Conservation (phyloP, 352 stramenopile species). For the Phytophthora citricola region DNA sequence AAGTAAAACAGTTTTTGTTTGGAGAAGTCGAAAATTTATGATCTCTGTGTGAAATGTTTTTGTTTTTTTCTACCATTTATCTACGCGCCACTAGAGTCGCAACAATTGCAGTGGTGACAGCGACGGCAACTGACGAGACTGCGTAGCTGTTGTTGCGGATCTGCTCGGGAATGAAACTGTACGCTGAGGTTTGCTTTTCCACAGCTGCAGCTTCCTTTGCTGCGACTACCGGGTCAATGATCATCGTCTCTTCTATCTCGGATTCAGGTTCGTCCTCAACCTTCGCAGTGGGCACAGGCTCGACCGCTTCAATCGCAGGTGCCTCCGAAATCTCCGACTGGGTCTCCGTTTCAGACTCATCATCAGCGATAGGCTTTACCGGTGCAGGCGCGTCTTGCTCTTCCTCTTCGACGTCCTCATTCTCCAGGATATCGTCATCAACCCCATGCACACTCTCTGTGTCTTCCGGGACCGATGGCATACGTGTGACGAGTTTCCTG, state of each 20-base stretch:
- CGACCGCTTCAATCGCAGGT: slow-evolving; percentile 13
- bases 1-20: slow-evolving; percentile 3
- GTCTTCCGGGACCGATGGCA: slow-evolving; percentile 20
- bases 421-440: background rate
- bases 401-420: background rate
- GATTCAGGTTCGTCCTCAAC: slow-evolving; percentile 26
- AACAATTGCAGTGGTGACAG: slow-evolving; percentile 31
- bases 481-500: slow-evolving; percentile 12
- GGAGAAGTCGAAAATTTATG: background rate
- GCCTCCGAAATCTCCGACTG: slow-evolving; percentile 33
- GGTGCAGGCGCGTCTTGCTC: background rate
- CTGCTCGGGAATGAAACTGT: slow-evolving; percentile 31
- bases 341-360: slow-evolving; percentile 30
- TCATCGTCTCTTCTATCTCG: slow-evolving; percentile 39
- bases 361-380: slow-evolving; percentile 15
- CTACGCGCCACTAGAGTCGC: slow-evolving; percentile 37
- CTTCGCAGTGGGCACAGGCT: slow-evolving; percentile 4
- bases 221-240: slow-evolving; percentile 32
- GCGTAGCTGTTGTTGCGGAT: slow-evolving; percentile 40
- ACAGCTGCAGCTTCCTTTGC: slow-evolving; percentile 25
- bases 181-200: slow-evolving; percentile 20
- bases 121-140: slow-evolving; percentile 36
- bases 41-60: background rate
- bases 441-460: background rate
- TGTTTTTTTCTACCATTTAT: slow-evolving; percentile 11